Conservation (phyloP, 106 monocot species). For the Hemerocallis citrina region DNA sequence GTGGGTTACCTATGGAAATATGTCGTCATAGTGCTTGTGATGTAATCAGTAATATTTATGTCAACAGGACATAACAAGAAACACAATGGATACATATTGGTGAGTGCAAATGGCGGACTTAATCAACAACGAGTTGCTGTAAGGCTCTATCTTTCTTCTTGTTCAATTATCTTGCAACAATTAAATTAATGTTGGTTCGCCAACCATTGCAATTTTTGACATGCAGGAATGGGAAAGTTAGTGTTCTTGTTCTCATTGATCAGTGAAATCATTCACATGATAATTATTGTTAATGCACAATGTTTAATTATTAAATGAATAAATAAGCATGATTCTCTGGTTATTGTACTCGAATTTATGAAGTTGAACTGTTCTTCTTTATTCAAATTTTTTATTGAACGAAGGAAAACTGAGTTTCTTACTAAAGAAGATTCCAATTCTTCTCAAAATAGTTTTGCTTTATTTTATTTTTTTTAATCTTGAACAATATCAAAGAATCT, state of each 20-base stretch:
- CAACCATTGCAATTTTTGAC: neutral
- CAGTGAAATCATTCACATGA: too few relatives aligned
- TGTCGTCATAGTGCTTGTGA: neutral
- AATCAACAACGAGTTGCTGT: constrained; percentile 97
- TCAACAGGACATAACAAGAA: constrained; percentile 31
- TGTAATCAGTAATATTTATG: constrained; percentile 9
- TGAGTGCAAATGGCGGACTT: constrained; percentile 88
- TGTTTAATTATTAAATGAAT: too few relatives aligned
- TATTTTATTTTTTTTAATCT: neutral
- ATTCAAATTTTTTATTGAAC: too few relatives aligned
- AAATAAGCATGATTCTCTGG: too few relatives aligned
- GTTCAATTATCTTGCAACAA: neutral
- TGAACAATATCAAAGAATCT: neutral
- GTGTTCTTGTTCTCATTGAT: too few relatives aligned
- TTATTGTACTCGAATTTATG: too few relatives aligned
- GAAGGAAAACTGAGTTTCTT: too few relatives aligned
- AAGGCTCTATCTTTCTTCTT: constrained; percentile 19
- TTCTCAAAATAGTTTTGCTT: too few relatives aligned
- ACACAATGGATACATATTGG: constrained; percentile 51
- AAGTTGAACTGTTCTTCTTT: too few relatives aligned
- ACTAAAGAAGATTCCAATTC: too few relatives aligned
- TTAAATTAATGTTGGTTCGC: neutral
- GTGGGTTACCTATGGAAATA: neutral
- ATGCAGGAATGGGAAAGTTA: too few relatives aligned
- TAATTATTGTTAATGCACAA: too few relatives aligned